Evolutionary conservation across 2,329 filamentous ascomycete species (phyloP).

Genomic region (Colletotrichum sp.): DNA sequence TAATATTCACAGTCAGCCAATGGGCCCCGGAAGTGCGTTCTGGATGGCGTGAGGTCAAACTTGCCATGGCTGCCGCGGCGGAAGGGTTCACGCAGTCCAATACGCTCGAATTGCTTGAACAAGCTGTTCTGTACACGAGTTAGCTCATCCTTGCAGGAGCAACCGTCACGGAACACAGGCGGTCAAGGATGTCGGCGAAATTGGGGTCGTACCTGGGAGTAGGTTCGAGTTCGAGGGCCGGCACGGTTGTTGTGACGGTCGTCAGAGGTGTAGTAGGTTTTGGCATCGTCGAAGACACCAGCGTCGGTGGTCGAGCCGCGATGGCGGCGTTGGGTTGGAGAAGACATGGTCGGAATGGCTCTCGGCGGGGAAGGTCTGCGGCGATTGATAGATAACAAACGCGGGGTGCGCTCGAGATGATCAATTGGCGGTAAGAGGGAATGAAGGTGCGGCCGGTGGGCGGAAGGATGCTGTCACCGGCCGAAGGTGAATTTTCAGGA

Average conservation of each 20-base stretch:
- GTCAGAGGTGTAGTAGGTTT: slow-evolving; percentile 63
- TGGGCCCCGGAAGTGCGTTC: neutral
- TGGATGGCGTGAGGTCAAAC: slow-evolving; percentile 17
- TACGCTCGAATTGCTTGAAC: slow-evolving; percentile 56
- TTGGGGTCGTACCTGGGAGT: slow-evolving; percentile 52
- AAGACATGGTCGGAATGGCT: slow-evolving; percentile 16
- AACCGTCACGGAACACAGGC: neutral
- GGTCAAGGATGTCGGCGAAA: neutral
- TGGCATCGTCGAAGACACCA: slow-evolving; percentile 60
- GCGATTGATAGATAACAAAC: neutral
- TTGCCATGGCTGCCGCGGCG: slow-evolving; percentile 65
- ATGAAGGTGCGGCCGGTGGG: neutral
- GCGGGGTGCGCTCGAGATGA: neutral
- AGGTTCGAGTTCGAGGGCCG: slow-evolving; percentile 59
- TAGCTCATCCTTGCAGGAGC: neutral
- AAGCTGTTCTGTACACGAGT: slow-evolving; percentile 51
- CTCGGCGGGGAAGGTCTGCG: neutral
- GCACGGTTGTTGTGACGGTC: slow-evolving; percentile 56
- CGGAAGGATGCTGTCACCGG: neutral
- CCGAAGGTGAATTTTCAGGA: neutral
- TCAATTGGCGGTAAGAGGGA: neutral
- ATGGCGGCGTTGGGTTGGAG: slow-evolving; percentile 20
- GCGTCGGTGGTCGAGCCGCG: slow-evolving; percentile 51
- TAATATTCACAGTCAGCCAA: neutral
- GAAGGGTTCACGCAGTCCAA: slow-evolving; percentile 59